Evolutionary conservation across 371 early-diverging fungal species (phyloP), one percentile per base, ranked within the genome.

Genomic region (Vairimorpha ceranae): DNA sequence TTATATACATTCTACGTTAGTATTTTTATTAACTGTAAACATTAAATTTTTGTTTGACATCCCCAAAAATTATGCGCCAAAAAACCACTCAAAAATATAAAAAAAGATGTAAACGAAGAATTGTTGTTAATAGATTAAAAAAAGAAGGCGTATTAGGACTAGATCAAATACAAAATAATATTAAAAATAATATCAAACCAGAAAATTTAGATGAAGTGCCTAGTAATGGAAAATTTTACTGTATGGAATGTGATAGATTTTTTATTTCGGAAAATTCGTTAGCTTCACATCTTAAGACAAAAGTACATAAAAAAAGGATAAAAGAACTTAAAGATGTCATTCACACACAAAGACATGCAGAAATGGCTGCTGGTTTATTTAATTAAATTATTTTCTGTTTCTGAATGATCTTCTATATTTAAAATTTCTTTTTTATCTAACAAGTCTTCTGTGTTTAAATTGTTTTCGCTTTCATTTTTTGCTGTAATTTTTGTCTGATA

Each of bases 181-280:
- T 67, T 17, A 6, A n/a, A 33, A 56, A 67, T 51, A 27, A 45
- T 19, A 12, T 32, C 3, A 23, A 23, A 27, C 52, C 38, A 21
- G 14, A 1, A n/a, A 35, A 67, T 19, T 4, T 32, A 10, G 67
- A 67, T 35, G 74, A 74, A 2, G 36, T 74, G 6, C 60, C 61
- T 21, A 48, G 67, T 0, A 15, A 46, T 21, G 67, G 74, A 6
- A 61, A 67, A 19, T 74, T 67, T 60, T 67, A 74, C 48, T 74
- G 74, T 29, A 51, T 30, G 4, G 74, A 74, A 58, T 74, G 74
- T 67, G 74, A 74, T 35, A 66, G 74, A 60, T 67, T 66, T 51
- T 74, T 74, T 46, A 67, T 66, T 32, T 46, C 58, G 10, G 67
- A 74, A 48, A 48, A 74, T 30, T 61, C 65, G 10, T 61, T 74